Percentiles rank a stretch among this genome's conserved stretches.
These are phyloP conservation scores for Chlorella sp. DNA, from an alignment of 139 green algal genomes.

Conservation along the genomic window DNA sequence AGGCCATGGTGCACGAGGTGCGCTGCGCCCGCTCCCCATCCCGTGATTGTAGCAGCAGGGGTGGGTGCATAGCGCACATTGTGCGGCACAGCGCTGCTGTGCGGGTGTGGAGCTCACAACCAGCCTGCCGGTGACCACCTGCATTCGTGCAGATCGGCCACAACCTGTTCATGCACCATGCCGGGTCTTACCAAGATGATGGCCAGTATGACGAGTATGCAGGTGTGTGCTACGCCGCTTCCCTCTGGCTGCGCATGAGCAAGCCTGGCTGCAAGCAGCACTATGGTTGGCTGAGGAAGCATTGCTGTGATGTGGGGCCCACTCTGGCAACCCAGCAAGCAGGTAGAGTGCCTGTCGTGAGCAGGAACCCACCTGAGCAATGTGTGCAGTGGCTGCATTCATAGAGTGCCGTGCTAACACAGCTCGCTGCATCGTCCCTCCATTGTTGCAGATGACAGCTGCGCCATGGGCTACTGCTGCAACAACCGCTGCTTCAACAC, in stretches of 20 bases:
- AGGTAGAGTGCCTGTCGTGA: not conserved
- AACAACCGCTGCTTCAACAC: not conserved
- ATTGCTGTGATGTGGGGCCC: not conserved
- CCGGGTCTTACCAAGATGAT: not conserved
- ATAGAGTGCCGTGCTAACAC: too few species aligned
- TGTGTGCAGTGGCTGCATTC: too few species aligned
- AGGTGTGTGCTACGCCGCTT: not conserved
- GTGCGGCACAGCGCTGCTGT: too few species aligned
- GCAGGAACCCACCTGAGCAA: not conserved
- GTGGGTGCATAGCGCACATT: too few species aligned
- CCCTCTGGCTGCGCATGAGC: too few species aligned
- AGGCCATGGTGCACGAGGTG: not conserved
- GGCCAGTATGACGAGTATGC: not conserved
- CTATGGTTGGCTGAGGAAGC: too few species aligned
- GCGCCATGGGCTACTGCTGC: conserved; percentile 3
- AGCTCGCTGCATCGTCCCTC: too few species aligned
- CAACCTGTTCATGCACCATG: not conserved
- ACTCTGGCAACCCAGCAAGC: not conserved
- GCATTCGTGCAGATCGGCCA: not conserved
- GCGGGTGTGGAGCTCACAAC: too few species aligned
- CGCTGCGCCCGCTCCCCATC: too few species aligned
- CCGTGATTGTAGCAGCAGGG: too few species aligned
- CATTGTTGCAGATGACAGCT: not conserved
- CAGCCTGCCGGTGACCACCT: too few species aligned
- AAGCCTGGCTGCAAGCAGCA: too few species aligned